phyloP scores from a whole-genome alignment of 1,284 basidiomycete species.

The Irpex lacteus region DNA sequence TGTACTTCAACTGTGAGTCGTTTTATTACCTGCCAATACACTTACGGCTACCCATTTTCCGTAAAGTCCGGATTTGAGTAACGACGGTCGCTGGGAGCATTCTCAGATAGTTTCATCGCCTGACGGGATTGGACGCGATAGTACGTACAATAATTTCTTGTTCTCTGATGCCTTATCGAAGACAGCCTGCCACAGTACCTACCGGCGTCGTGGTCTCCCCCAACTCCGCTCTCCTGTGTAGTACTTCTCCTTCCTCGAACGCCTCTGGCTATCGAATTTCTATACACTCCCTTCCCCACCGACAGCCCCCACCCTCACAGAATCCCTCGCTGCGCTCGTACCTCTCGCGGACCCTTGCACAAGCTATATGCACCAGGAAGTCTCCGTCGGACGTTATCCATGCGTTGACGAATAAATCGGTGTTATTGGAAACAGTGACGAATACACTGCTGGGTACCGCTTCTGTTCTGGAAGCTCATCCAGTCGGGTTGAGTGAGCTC shows the following conservation, averaged over 20 bases:
- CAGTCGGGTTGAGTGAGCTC: constrained; percentile 20
- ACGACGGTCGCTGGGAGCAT: constrained; percentile 50
- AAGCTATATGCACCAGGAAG: constrained; percentile 42
- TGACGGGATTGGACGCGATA: constrained; percentile 35
- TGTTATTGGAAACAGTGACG: constrained; percentile 36
- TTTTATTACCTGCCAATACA: background rate
- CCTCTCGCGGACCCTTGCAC: constrained; percentile 31
- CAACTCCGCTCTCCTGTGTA: constrained; percentile 52
- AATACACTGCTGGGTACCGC: constrained; percentile 44
- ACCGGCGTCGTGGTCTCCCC: constrained; percentile 50
- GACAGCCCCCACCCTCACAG: constrained; percentile 10
- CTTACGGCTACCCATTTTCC: background rate
- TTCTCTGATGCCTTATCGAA: background rate
- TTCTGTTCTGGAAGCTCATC: constrained; percentile 36
- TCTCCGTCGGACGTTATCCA: constrained; percentile 56
- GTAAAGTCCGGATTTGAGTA: constrained; percentile 50
- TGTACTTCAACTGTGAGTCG: constrained; percentile 52
- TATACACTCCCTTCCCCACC: constrained; percentile 48
- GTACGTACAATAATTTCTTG: constrained; percentile 14
- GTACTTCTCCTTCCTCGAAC: constrained; percentile 40
- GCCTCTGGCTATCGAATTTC: constrained; percentile 35
- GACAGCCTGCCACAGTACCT: constrained; percentile 38
- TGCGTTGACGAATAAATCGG: constrained; percentile 39
- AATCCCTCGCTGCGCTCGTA: constrained; percentile 12
- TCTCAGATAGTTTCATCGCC: constrained; percentile 41